Evolutionary conservation across 805 yeast genomes (phyloP).

Genomic region (Saturnispora bothae): DNA sequence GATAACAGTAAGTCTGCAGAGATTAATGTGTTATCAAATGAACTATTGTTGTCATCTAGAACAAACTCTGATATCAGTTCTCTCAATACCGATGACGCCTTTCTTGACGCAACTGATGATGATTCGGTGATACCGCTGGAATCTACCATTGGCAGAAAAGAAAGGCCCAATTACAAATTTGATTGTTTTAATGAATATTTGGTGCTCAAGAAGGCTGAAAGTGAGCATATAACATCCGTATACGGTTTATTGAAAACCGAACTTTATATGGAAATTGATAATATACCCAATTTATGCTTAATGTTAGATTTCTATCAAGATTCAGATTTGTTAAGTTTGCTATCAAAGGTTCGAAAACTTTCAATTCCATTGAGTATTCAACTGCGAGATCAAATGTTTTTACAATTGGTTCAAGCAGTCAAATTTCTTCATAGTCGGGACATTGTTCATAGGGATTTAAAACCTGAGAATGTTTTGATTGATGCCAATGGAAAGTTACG

Average conservation of each 20-base stretch:
- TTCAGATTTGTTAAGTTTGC: constrained; percentile 38
- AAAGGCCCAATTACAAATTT: constrained; percentile 9
- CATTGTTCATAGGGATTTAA: constrained; percentile 42
- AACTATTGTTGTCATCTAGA: background rate
- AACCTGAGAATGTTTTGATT: constrained; percentile 44
- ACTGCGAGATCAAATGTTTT: constrained; percentile 36
- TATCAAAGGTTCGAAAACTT: constrained; percentile 30
- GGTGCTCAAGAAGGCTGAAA: constrained; percentile 13
- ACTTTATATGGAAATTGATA: background rate
- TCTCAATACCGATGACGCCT: background rate
- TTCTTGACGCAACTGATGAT: background rate
- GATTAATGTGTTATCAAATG: background rate
- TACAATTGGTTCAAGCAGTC: constrained; percentile 43
- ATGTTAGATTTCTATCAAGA: constrained; percentile 33
- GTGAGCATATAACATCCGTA: constrained; percentile 10
- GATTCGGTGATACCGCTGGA: constrained; percentile 6
- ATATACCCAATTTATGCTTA: constrained; percentile 20
- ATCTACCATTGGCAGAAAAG: background rate
- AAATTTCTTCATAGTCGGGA: constrained; percentile 32
- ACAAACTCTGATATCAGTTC: background rate
- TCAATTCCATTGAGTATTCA: constrained; percentile 25
- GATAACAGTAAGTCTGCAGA: background rate
- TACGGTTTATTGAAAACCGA: constrained; percentile 11
- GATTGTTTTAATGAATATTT: constrained; percentile 23
- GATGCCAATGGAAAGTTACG: constrained; percentile 35